Conservation (phyloP, 768 basidiomycete species). For the Brasilioporus rufonigricans region DNA sequence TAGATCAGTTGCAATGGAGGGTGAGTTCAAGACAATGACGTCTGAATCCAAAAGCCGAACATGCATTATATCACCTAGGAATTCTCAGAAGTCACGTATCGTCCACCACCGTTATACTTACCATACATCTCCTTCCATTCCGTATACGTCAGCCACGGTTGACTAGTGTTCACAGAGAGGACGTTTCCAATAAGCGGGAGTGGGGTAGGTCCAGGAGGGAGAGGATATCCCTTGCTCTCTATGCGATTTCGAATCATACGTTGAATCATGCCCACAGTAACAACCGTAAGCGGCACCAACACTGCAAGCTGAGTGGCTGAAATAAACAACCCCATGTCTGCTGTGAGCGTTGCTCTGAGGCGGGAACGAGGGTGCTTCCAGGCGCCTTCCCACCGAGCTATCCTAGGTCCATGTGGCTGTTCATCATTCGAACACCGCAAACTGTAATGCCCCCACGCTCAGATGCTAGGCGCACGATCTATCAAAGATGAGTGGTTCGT, state of each 20-base stretch:
- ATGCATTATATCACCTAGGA: not conserved
- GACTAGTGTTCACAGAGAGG: not conserved
- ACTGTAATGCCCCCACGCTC: no score
- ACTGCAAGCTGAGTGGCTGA: not conserved
- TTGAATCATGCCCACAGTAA: not conserved
- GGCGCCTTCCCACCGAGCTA: no score
- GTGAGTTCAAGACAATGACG: not conserved
- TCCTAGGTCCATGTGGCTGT: no score
- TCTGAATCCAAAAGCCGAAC: not conserved
- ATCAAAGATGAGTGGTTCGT: no score
- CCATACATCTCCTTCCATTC: not conserved
- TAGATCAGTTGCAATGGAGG: not conserved
- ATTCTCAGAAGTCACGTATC: not conserved
- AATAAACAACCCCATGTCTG: not conserved
- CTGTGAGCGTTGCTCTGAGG: not conserved
- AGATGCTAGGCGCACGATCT: no score
- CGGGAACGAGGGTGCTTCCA: no score
- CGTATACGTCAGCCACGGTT: not conserved
- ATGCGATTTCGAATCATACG: not conserved
- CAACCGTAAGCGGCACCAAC: not conserved
- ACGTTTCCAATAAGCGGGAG: not conserved
- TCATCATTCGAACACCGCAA: no score
- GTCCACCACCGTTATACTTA: not conserved
- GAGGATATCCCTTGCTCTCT: not conserved
- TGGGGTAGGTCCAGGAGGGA: not conserved